These are phyloP conservation scores for Dryas integrifolia DNA, from an alignment of 331 rosid genomes.

Conservation along the genomic window DNA sequence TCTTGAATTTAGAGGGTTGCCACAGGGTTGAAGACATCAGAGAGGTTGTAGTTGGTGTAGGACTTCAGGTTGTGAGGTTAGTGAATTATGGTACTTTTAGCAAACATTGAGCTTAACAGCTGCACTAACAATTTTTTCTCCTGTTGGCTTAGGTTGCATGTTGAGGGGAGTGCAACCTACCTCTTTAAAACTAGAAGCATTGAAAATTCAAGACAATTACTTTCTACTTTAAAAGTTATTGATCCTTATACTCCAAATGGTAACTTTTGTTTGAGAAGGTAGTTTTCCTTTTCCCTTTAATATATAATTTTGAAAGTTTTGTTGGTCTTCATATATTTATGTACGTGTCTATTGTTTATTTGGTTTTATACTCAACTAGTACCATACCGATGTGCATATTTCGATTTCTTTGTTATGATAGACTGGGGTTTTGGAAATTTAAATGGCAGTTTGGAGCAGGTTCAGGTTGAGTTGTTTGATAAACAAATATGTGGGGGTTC, in stretches of 20 bases:
- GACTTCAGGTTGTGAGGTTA: slow-evolving; percentile 88
- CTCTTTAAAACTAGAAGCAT: slow-evolving; percentile 74
- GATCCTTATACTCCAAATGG: slow-evolving; percentile 44
- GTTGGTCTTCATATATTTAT: neutral
- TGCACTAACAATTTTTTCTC: slow-evolving; percentile 22
- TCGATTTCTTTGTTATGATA: slow-evolving; percentile 46
- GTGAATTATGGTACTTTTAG: slow-evolving; percentile 34
- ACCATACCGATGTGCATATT: slow-evolving; percentile 5
- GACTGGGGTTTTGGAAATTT: slow-evolving; percentile 75
- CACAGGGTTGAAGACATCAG: slow-evolving; percentile 66
- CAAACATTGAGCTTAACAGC: slow-evolving; percentile 17
- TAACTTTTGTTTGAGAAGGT: slow-evolving; percentile 66
- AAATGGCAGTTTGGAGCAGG: slow-evolving; percentile 99
- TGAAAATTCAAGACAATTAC: slow-evolving; percentile 64
- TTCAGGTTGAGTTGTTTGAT: slow-evolving; percentile 85
- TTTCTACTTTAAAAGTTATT: slow-evolving; percentile 44
- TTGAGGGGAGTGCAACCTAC: slow-evolving; percentile 50
- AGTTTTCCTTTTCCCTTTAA: slow-evolving; percentile 3
- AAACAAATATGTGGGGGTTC: slow-evolving; percentile 74
- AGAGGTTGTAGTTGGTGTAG: slow-evolving; percentile 78
- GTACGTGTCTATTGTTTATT: slow-evolving; percentile 9
- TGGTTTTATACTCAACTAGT: slow-evolving; percentile 17
- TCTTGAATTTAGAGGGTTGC: slow-evolving; percentile 46
- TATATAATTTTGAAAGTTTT: neutral
- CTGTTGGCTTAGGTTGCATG: slow-evolving; percentile 53